Evolutionary conservation across 495 filamentous ascomycete species (phyloP), one percentile per base, ranked within the genome.

Genomic region (Aspergillus bertholletiae): DNA sequence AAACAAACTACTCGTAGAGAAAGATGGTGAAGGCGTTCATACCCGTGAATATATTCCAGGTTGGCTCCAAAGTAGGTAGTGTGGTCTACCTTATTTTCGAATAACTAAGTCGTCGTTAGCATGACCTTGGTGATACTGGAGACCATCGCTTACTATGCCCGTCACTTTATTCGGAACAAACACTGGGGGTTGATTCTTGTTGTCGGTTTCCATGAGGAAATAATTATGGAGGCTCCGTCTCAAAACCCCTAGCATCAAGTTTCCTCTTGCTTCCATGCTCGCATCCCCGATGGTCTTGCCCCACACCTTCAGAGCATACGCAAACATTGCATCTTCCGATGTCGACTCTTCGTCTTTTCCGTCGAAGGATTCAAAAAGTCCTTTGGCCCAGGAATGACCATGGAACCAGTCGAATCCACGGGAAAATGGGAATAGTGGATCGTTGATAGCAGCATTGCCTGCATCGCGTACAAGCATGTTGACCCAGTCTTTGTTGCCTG

Each of bases 31-130:
- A 2, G 12, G 13, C 18, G 24, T 11, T 23, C 66, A 23, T 70
- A 80, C 78, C 83, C 94, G 71, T 98, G 87, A 55, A 97, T 84
- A 64, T 85, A 96, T 73, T 96, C 90, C 2, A 82, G 74, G 53
- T 89, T 86, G 49, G 66, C 64, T 9, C 92, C 92, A 62, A 98
- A 98, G 73, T 94, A 97, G 2, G 94, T 98, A 8, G 87, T 88
- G 68, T 97, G 94, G 66, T 97, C 89, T 41, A 92, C 80, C 70
- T 98, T 98, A 70, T 97, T 97, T 69, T 98, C 94, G 65, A 97
- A 98, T 7, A 97, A 68, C 80, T 82, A 49, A 3, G n/a, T 9
- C 15, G 7, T n/a, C 13, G 54, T 62, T n/a, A 56, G 55, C 23
- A 8, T 12, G 20, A 41, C 1, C n/a, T 50, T 32, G 1, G 5